phyloP scores from a whole-genome alignment of 495 filamentous ascomycete species.

The Penicillium paxilli region DNA sequence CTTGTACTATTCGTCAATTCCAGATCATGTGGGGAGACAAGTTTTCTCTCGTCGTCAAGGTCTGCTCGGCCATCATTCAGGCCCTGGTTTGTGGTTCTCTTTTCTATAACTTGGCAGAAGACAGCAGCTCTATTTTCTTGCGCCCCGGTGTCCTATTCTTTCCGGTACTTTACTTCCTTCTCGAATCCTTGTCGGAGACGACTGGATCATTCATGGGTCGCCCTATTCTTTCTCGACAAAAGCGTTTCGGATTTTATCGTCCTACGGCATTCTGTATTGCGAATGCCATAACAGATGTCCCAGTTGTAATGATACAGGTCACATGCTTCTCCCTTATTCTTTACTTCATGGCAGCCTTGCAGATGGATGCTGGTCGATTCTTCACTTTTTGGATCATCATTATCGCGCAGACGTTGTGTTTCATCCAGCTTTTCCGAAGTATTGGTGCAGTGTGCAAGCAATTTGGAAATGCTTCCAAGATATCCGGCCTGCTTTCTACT shows the following conservation, averaged over 20 bases:
- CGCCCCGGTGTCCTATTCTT: slow-evolving; percentile 43
- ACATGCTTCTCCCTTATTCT: slow-evolving; percentile 72
- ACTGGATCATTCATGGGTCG: slow-evolving; percentile 43
- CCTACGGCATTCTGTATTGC: slow-evolving; percentile 80
- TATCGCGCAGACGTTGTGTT: slow-evolving; percentile 65
- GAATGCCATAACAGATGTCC: slow-evolving; percentile 74
- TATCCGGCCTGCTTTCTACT: slow-evolving; percentile 73
- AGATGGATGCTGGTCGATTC: slow-evolving; percentile 69
- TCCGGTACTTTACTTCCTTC: slow-evolving; percentile 38
- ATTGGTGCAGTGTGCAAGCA: slow-evolving; percentile 76
- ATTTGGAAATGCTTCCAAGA: slow-evolving; percentile 83
- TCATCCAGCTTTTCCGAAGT: slow-evolving; percentile 75
- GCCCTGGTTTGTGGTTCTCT: slow-evolving; percentile 42
- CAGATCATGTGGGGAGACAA: slow-evolving; percentile 42
- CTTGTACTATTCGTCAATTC: slow-evolving; percentile 50
- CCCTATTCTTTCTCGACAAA: slow-evolving; percentile 44
- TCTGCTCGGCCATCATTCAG: slow-evolving; percentile 35
- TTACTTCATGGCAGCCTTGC: slow-evolving; percentile 75
- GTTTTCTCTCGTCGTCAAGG: slow-evolving; percentile 34
- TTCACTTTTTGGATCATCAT: slow-evolving; percentile 77
- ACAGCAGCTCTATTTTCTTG: slow-evolving; percentile 41
- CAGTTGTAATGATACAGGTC: slow-evolving; percentile 66
- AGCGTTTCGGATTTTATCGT: slow-evolving; percentile 69
- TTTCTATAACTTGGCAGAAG: slow-evolving; percentile 39
- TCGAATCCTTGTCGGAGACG: slow-evolving; percentile 40